Base-by-base conservation (phyloP, 495 filamentous ascomycete genomes). In the Trichoderma erinaceum region DNA sequence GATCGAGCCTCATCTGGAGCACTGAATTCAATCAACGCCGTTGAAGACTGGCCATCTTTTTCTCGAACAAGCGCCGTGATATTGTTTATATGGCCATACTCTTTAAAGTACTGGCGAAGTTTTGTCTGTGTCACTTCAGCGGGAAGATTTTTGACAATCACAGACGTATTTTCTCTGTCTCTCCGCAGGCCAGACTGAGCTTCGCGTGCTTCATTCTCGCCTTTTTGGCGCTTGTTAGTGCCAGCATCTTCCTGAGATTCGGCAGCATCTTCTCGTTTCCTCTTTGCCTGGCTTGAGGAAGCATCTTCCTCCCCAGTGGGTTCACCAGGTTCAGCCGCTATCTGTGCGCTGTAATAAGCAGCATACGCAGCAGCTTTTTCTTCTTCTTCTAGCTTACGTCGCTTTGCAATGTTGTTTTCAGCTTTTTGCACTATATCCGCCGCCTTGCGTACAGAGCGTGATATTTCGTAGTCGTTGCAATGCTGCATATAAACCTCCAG, bases 141-240 rank as follows among this genome's bases (percentile, higher is more conserved):
- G 7, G 95, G 92, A 35, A 99, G 75, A 70, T 92, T 88, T 46
- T 85, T 87, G 32, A 96, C 88, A 61, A 95, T 85, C 35, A 97
- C 85, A 0, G 91, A 92, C 3, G 91, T 89, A 75, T 97, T 88
- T 71, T 99, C 95, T 48, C 95, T 87, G 75, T 98, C 93, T 41
- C 95, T 88, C 71, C 89, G 41, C 15, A 27, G 32, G 3, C 41
- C 78, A 68, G 32, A 72, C 73, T 66, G 79, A 68, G 69, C 76
- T 71, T 70, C 78, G 68, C 73, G 66, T n/a, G 75, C 69, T n/a
- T 82, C 80, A 46, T 81, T 80, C 15, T 79, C 68, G 35, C 75
- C 74, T 68, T 74, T 84, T 71, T 86, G 88, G 6, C 87, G 87
- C 78, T 92, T 93, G 69, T 70, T 82, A 16, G 75, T 74, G 50